Evolutionary conservation across 768 basidiomycete species (phyloP), one percentile per base, ranked within the genome.

Genomic region (Suillus discolor): DNA sequence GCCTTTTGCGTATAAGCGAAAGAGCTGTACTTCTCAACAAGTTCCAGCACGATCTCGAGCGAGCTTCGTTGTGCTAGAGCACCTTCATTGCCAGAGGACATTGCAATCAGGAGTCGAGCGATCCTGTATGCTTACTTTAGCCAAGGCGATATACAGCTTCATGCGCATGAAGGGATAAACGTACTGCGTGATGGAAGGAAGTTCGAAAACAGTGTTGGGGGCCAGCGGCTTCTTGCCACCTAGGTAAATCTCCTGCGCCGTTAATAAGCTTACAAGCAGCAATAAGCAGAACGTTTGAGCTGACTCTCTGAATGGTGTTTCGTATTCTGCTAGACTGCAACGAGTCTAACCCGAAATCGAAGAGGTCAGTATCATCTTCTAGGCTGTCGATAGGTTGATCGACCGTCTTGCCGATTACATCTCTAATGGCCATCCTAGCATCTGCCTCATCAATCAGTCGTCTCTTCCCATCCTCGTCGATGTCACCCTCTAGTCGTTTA

Each of bases 301-400:
- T 39, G 42, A 79, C 80, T 70, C 83, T 82, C 67, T 82, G 82
- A 53, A 80, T 71, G 2, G 75, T 73, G 69, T 87, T 87, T 28
- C 85, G 72, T 36, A 87, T 80, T n/a, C 84, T 74, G 4, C 82
- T 81, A 13, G 82, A 83, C 65, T 85, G 82, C 25, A 87, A 69
- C 12, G 85, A 85, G 70, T 88, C 84, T 38, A 88, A 77, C 31
- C 87, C 87, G 55, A 81, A 85, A 0, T 79, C 71, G 47, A 82
- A 82, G 38, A 83, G 59, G 62, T 85, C 84, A 34, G 78, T 79
- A n/a, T 74, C 70, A 42, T 74, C 71, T 51, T 66, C 57, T n/a
- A 74, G 67, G 18, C 53, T 45, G 13, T 68, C 67, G 3, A 66
- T 57, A 12, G 65, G 64, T 36, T 65, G 57, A 45, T 74, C 66